Percentiles rank a stretch among this genome's conserved stretches.
Evolutionary conservation across 2,329 filamentous ascomycete species (phyloP).

Genomic region (Cladosporium phlei): DNA sequence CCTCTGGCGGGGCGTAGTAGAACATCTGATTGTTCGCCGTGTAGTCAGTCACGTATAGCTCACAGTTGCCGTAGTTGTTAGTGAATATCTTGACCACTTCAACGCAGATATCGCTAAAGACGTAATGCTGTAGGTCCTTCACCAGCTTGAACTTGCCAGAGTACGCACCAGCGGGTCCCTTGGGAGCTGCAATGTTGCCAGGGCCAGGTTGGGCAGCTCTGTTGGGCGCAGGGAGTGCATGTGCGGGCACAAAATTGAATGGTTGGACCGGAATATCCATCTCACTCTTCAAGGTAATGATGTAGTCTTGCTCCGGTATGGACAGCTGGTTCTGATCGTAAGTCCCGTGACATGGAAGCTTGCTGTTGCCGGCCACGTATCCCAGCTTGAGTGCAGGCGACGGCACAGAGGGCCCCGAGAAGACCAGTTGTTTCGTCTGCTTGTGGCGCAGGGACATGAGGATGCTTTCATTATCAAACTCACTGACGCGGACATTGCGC

Average conservation of each 20-base stretch:
- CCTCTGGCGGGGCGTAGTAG: conserved; percentile 44
- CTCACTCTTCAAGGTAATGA: conserved; percentile 27
- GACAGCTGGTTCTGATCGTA: conserved; percentile 16
- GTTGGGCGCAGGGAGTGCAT: neutral
- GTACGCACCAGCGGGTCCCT: neutral
- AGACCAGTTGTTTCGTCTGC: conserved; percentile 22
- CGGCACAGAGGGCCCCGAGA: conserved; percentile 25
- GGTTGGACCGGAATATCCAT: neutral
- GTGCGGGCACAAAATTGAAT: neutral
- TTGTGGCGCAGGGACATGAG: conserved; percentile 25
- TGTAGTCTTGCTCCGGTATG: conserved; percentile 30
- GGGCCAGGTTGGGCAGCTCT: neutral
- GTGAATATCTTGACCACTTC: conserved; percentile 61
- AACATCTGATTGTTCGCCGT: conserved; percentile 66
- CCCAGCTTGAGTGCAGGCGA: conserved; percentile 23
- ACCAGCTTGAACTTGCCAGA: conserved; percentile 9
- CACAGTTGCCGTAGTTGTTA: conserved; percentile 40
- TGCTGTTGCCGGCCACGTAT: conserved; percentile 21
- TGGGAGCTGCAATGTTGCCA: neutral
- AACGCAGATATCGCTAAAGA: conserved; percentile 66
- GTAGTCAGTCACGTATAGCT: conserved; percentile 78
- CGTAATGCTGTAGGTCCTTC: conserved; percentile 49
- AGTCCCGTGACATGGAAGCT: conserved; percentile 14
- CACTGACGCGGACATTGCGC: conserved; percentile 33
- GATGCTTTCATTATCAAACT: conserved; percentile 17